Conservation (phyloP, 345 rosid genomes). For the Stellera chamaejasme region DNA sequence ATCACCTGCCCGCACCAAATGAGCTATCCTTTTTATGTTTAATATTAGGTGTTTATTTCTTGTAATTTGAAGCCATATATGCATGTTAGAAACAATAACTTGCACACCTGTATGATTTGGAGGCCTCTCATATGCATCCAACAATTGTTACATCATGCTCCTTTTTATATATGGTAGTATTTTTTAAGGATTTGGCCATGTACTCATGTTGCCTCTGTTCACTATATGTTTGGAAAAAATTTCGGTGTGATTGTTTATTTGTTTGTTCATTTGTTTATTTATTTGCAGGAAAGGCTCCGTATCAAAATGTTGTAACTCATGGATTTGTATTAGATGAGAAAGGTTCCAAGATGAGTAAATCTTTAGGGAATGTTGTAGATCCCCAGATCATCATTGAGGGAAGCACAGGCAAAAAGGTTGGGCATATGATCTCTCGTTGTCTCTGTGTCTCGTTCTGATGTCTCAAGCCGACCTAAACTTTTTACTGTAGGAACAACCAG, state of each 20-base stretch:
- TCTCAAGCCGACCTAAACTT: slow-evolving; percentile 11
- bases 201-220: no score
- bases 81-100: no score
- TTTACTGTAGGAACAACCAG: slow-evolving; percentile 70
- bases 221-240: no score
- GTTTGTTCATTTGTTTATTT: slow-evolving; percentile 3
- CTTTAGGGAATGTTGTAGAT: slow-evolving; percentile 89
- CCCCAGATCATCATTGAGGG: slow-evolving; percentile 77
- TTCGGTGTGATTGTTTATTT: background rate
- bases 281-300: slow-evolving; percentile 78
- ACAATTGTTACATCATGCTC: slow-evolving; percentile 2
- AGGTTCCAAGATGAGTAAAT: slow-evolving; percentile 97
- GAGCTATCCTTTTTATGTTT: no score
- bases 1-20: no score
- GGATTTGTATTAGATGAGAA: slow-evolving; percentile 98
- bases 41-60: no score
- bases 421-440: slow-evolving; percentile 2
- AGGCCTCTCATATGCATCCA: background rate
- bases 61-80: no score
- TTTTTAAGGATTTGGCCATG: no score
- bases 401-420: slow-evolving; percentile 72
- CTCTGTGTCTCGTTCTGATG: background rate
- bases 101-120: background rate
- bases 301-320: slow-evolving; percentile 73
- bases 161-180: background rate